phyloP scores from a whole-genome alignment of 2,329 filamentous ascomycete species.

The Colletotrichum musicola region DNA sequence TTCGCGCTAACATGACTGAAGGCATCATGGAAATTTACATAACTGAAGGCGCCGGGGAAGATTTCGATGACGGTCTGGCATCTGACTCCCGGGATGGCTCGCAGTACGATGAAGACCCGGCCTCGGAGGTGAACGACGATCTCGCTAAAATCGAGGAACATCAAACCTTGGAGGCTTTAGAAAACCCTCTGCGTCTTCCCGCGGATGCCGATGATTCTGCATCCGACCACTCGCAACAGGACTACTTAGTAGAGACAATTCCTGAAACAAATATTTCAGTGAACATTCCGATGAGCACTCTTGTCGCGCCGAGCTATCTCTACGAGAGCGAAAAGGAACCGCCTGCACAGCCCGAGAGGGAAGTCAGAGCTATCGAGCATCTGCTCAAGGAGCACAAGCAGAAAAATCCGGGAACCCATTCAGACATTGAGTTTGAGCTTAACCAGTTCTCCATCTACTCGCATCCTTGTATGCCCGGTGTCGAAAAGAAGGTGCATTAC shows the following conservation, averaged over 20 bases:
- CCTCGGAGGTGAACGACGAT: not conserved
- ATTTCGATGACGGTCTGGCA: not conserved
- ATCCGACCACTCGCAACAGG: too few species aligned
- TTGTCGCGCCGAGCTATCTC: slow-evolving; percentile 4
- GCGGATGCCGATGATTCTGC: too few species aligned
- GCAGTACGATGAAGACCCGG: slow-evolving; percentile 2
- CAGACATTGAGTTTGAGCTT: slow-evolving; percentile 60
- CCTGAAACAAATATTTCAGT: slow-evolving; percentile 8
- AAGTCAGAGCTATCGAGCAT: slow-evolving; percentile 48
- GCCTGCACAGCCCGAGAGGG: slow-evolving; percentile 42
- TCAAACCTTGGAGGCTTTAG: not conserved
- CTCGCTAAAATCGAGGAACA: slow-evolving; percentile 1
- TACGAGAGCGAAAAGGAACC: slow-evolving; percentile 44
- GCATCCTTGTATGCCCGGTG: slow-evolving; percentile 46
- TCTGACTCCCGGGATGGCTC: not conserved
- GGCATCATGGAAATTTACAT: slow-evolving; percentile 2
- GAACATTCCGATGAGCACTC: slow-evolving; percentile 25
- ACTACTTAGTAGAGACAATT: not conserved
- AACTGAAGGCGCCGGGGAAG: not conserved
- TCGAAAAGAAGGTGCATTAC: not conserved
- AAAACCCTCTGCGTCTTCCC: not conserved
- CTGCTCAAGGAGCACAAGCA: slow-evolving; percentile 43
- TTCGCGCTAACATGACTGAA: not conserved
- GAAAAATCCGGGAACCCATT: slow-evolving; percentile 2
- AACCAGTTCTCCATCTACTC: slow-evolving; percentile 71